These are phyloP conservation scores for Excoecaria cochinchinensis DNA, from an alignment of 345 rosid genomes.

Conservation along the genomic window DNA sequence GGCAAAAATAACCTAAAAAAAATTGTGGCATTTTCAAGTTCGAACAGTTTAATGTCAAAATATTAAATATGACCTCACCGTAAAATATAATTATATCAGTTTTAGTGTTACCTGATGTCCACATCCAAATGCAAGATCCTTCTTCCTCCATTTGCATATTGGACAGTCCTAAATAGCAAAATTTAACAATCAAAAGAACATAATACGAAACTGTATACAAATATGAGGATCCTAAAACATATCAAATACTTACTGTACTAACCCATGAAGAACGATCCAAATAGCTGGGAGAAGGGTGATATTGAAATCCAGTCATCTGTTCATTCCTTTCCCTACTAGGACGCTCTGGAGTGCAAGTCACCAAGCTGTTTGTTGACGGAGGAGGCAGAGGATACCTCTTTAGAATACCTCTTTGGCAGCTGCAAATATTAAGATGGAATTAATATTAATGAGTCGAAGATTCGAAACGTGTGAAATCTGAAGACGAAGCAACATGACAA, in stretches of 20 bases:
- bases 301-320: conserved; percentile 5
- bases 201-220: neutral
- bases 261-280: conserved; percentile 11
- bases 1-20: no score
- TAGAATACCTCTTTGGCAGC: conserved; percentile 16
- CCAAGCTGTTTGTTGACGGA: conserved; percentile 3
- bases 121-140: no score
- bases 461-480: neutral
- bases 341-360: neutral
- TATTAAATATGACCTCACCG: no score
- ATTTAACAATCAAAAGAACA: neutral
- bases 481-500: neutral
- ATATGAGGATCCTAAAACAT: neutral
- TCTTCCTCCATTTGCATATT: conserved; percentile 15
- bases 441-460: neutral
- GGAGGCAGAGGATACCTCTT: conserved; percentile 24
- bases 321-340: conserved; percentile 6
- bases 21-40: no score
- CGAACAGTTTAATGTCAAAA: no score
- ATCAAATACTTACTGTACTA: conserved; percentile 3
- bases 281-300: neutral
- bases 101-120: no score
- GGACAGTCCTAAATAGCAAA: conserved; percentile 28
- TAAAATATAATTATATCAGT: no score
- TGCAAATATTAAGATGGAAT: neutral